These are phyloP conservation scores for Naganishia friedmannii DNA, from an alignment of 768 basidiomycete species.

Conservation along the genomic window DNA sequence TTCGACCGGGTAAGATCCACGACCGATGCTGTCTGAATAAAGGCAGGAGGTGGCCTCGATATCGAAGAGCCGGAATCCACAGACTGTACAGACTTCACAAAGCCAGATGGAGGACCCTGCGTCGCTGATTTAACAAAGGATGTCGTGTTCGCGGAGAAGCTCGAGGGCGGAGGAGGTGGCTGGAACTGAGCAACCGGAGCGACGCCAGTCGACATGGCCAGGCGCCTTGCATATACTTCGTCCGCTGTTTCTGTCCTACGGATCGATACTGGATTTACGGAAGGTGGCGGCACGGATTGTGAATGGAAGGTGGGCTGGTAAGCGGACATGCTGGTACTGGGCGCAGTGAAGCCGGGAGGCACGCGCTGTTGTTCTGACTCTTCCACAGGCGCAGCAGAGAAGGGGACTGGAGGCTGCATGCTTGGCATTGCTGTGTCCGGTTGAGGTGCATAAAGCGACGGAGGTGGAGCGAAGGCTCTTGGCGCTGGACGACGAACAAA, in stretches of 20 bases:
- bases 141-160: not conserved
- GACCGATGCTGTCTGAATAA: not conserved
- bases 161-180: not conserved
- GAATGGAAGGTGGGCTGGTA: not conserved
- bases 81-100: not conserved
- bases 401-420: not conserved
- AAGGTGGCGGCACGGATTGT: slow-evolving; percentile 1
- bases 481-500: slow-evolving; percentile 30
- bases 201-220: slow-evolving; percentile 38
- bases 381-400: not conserved
- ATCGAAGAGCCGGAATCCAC: not conserved
- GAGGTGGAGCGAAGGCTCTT: slow-evolving; percentile 28
- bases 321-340: not conserved
- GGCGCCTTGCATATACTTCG: slow-evolving; percentile 40
- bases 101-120: not conserved
- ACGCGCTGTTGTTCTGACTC: not conserved
- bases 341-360: not conserved
- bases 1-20: not conserved
- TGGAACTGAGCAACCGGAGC: not conserved
- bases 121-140: slow-evolving; percentile 1
- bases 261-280: slow-evolving; percentile 12
- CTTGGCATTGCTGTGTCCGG: not conserved
- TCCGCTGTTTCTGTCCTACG: slow-evolving; percentile 37
- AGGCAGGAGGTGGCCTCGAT: not conserved
- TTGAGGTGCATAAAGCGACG: slow-evolving; percentile 24